Base-by-base conservation (phyloP, 1,139 yeast species). In the Debaryomycetaceae sp. region DNA sequence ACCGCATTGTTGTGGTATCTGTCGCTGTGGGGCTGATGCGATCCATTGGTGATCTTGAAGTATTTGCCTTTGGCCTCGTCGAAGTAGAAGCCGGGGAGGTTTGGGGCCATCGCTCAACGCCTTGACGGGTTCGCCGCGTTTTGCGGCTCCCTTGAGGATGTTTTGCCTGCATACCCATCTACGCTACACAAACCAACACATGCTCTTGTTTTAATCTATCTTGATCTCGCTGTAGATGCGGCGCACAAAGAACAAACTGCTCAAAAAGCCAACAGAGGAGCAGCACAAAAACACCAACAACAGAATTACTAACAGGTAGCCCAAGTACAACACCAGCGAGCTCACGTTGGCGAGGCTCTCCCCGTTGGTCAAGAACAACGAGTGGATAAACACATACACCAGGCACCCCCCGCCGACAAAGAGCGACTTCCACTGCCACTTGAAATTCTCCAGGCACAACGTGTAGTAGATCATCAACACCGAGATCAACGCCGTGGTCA, bases 371-470 rank as follows among this genome's bases (percentile, higher is more conserved):
- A 91, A 71, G 42, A 83, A 65, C 39, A 88, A 64, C 3, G 96
- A 80, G 57, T 91, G 95, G 34, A 86, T 48, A 58, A 88, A 86
- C 25, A 89, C 83, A 55, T 89, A 93, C 35, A 82, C 48, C 1
- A 95, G 71, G 56, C 95, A 82, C 17, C 96, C 94, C 31, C 96
- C 97, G 18, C 96, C 93, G 38, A 88, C 72, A 48, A 82, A 73
- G 47, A 89, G 69, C 7, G 95, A 77, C 55, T 89, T 79, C 98
- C 98, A 91, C 53, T 88, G 96, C 99, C 99, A 91, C 56, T 79
- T 78, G 65, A 93, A 89, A 57, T 91, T 85, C 53, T 91, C 98
- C 27, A 88, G 68, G 52, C 96, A 86, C 42, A 93, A 71, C 8
- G 89, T 74, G 63, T 84, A 83, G 59, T 91, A 91, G 23, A 84